Evolutionary conservation across 164 flowering plant genomes (phyloP).

Genomic region (Aristolochia fimbriata): DNA sequence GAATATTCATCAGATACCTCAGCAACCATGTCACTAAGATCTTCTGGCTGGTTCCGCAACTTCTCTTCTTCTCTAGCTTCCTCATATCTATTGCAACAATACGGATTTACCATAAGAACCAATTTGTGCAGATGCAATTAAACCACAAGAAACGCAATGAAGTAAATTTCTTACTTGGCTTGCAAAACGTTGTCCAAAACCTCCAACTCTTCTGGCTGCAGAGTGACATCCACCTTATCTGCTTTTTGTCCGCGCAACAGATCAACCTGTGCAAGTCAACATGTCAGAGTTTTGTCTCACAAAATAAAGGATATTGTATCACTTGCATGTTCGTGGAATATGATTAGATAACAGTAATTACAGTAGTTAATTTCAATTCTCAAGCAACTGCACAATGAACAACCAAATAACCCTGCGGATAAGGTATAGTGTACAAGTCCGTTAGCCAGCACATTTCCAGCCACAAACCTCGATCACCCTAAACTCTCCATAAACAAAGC

Average conservation of each 20-base stretch:
- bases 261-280: slow-evolving; percentile 57
- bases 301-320: too few species aligned
- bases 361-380: too few species aligned
- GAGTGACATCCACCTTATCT: slow-evolving; percentile 87
- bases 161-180: slow-evolving; percentile 55
- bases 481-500: not conserved
- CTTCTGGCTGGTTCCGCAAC: slow-evolving; percentile 73
- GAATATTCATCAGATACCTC: slow-evolving; percentile 39
- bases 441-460: too few species aligned
- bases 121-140: not conserved
- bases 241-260: slow-evolving; percentile 89
- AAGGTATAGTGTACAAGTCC: too few species aligned
- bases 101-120: not conserved
- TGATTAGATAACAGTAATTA: too few species aligned
- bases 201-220: slow-evolving; percentile 92
- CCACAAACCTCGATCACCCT: too few species aligned
- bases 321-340: too few species aligned
- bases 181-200: slow-evolving; percentile 75
- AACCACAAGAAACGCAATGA: not conserved
- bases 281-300: too few species aligned
- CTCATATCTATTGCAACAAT: slow-evolving; percentile 47
- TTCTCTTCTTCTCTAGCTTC: slow-evolving; percentile 98
- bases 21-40: slow-evolving; percentile 99
- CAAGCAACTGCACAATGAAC: too few species aligned
- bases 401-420: too few species aligned